These are phyloP conservation scores for Jacaranda mimosifolia DNA, from an alignment of 257 asterid species.

Conservation along the genomic window DNA sequence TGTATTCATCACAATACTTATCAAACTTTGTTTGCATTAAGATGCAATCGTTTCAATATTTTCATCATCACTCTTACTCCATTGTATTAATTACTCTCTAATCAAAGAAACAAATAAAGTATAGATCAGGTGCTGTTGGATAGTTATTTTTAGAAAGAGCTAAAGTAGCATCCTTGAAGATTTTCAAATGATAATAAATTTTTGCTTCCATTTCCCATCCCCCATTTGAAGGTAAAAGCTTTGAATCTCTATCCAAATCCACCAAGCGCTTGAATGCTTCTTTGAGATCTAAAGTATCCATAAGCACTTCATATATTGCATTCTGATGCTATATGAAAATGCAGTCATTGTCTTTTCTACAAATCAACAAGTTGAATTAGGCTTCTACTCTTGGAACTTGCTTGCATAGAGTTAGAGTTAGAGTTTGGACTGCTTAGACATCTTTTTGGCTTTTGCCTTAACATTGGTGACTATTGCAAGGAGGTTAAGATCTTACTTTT, in stretches of 20 bases:
- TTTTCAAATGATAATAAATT: background rate
- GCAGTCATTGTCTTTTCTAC: no score
- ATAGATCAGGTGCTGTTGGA: background rate
- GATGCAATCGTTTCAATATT: no score
- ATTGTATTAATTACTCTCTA: background rate
- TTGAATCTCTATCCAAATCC: background rate
- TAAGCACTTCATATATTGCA: background rate
- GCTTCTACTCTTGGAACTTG: no score
- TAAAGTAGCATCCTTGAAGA: background rate
- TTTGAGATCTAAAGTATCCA: background rate
- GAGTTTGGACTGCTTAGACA: no score
- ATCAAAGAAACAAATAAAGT: background rate
- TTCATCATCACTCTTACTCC: background rate
- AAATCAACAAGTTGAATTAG: no score
- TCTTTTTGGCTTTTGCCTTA: no score
- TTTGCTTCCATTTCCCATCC: background rate
- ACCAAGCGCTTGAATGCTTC: background rate
- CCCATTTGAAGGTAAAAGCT: background rate
- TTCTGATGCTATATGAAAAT: no score
- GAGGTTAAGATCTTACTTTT: no score
- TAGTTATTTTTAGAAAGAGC: background rate
- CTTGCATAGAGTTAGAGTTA: no score
- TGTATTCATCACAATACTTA: background rate
- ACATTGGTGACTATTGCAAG: no score
- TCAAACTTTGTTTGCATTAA: background rate